Percentiles rank a stretch among this genome's conserved stretches.
These are phyloP conservation scores for Wickerhamia fluorescens DNA, from an alignment of 805 yeast species.

Conservation along the genomic window DNA sequence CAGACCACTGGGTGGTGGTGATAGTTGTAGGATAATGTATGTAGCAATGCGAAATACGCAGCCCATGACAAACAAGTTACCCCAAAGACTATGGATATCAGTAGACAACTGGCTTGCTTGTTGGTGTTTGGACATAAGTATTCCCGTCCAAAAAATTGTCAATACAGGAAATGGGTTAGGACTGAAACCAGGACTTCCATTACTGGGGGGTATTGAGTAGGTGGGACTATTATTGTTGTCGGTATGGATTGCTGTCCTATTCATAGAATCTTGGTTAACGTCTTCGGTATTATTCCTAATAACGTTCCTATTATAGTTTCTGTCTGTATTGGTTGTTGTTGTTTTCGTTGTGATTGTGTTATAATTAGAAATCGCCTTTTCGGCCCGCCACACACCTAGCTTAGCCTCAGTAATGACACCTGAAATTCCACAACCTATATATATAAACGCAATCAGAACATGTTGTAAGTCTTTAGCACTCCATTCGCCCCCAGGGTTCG, in stretches of 20 bases:
- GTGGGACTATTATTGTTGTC: no score
- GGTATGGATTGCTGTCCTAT: no score
- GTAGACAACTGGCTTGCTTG: slow-evolving; percentile 80
- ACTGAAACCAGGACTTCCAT: slow-evolving; percentile 64
- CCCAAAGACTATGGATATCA: slow-evolving; percentile 87
- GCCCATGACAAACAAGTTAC: slow-evolving; percentile 72
- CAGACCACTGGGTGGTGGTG: slow-evolving; percentile 9
- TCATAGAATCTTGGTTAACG: no score
- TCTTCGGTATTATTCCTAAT: slow-evolving; percentile 1
- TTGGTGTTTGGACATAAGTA: slow-evolving; percentile 88
- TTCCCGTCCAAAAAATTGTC: slow-evolving; percentile 94
- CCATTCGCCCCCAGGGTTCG: slow-evolving; percentile 70
- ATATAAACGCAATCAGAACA: slow-evolving; percentile 85
- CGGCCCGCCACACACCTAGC: slow-evolving; percentile 53
- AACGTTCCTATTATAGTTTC: no score
- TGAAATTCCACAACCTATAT: slow-evolving; percentile 85
- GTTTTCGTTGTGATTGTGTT: no score
- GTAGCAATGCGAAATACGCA: slow-evolving; percentile 70
- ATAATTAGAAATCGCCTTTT: slow-evolving; percentile 24
- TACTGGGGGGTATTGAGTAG: no score
- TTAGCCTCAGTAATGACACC: slow-evolving; percentile 78
- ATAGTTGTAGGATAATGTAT: slow-evolving; percentile 46
- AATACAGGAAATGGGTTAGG: slow-evolving; percentile 94
- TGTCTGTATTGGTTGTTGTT: no score
- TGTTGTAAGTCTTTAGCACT: slow-evolving; percentile 86